Evolutionary conservation across 352 stramenopile genomes (phyloP).

Genomic region (Thalassiosira mediterranea): DNA sequence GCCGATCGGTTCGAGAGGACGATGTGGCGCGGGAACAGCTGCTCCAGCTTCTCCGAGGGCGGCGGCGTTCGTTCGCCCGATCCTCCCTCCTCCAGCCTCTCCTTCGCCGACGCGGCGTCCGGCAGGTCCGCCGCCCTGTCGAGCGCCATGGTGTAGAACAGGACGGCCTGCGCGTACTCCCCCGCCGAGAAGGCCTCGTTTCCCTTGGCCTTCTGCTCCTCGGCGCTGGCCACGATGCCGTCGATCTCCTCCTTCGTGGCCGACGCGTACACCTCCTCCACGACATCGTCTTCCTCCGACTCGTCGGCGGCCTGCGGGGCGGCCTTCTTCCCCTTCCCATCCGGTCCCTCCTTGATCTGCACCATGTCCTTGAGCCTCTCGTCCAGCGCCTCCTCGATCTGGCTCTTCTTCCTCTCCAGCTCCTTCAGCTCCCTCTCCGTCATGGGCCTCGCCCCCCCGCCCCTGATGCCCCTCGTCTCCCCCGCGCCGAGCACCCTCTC

Average conservation of each 20-base stretch:
- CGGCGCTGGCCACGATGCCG: slow-evolving; percentile 67
- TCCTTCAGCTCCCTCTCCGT: slow-evolving; percentile 75
- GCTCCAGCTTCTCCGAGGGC: slow-evolving; percentile 15
- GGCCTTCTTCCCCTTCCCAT: slow-evolving; percentile 20
- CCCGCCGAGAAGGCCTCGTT: slow-evolving; percentile 84
- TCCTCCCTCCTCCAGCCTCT: slow-evolving; percentile 14
- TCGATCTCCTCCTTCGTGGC: slow-evolving; percentile 80
- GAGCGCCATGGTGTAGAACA: slow-evolving; percentile 84
- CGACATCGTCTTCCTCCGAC: slow-evolving; percentile 44
- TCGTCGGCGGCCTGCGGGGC: slow-evolving; percentile 10
- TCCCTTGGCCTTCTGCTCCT: slow-evolving; percentile 81
- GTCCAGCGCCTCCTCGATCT: slow-evolving; percentile 63
- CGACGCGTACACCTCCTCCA: slow-evolving; percentile 75
- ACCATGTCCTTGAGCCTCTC: slow-evolving; percentile 73
- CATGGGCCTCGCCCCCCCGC: slow-evolving; percentile 57
- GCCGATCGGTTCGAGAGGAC: slow-evolving; percentile 81
- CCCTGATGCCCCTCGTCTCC: slow-evolving; percentile 59
- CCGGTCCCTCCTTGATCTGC: slow-evolving; percentile 61
- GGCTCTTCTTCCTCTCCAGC: slow-evolving; percentile 65
- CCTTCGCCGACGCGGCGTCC: slow-evolving; percentile 44
- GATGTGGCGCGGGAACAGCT: slow-evolving; percentile 72
- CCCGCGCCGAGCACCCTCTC: slow-evolving; percentile 71
- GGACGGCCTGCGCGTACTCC: slow-evolving; percentile 85
- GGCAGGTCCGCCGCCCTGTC: slow-evolving; percentile 77
- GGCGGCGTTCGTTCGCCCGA: slow-evolving; percentile 10